phyloP scores from a whole-genome alignment of 257 asterid species.

The Ilex asprella region DNA sequence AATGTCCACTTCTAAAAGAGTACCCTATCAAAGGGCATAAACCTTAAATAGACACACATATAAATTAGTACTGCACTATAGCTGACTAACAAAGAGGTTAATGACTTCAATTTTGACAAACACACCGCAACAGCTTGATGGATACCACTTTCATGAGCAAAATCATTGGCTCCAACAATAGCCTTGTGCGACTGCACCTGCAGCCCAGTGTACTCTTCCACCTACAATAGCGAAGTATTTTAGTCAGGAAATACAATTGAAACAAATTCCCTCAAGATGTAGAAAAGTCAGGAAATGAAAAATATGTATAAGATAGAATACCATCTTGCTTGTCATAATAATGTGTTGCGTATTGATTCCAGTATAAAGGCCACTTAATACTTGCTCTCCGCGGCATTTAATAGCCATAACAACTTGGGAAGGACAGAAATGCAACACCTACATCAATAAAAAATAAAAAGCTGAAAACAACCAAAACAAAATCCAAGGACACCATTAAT shows the following conservation, averaged over 20 bases:
- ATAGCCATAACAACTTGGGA: conserved; percentile 73
- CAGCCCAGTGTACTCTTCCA: conserved; percentile 89
- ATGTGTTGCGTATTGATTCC: conserved; percentile 85
- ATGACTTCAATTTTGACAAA: no score
- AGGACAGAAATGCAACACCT: conserved; percentile 6
- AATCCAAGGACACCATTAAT: not conserved
- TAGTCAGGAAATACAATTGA: conserved; percentile 8
- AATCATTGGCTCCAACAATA: conserved; percentile 96
- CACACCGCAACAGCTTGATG: conserved; percentile 28
- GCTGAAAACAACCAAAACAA: conserved; percentile 3
- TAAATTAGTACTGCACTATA: no score
- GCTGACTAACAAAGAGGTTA: no score
- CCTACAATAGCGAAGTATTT: conserved; percentile 42
- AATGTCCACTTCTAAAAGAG: no score
- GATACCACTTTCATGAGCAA: conserved; percentile 99
- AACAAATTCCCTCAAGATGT: conserved; percentile 4
- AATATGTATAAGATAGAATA: conserved; percentile 14
- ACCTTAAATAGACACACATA: no score
- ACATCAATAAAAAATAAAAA: conserved; percentile 1
- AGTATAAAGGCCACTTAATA: conserved; percentile 67
- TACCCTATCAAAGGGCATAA: no score
- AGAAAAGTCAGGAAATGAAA: not conserved
- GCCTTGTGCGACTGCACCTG: conserved; percentile 97
- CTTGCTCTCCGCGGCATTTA: conserved; percentile 90
- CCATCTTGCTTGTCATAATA: conserved; percentile 94